Base-by-base conservation (phyloP, 2,329 filamentous ascomycete genomes). In the Botryotinia globosa region DNA sequence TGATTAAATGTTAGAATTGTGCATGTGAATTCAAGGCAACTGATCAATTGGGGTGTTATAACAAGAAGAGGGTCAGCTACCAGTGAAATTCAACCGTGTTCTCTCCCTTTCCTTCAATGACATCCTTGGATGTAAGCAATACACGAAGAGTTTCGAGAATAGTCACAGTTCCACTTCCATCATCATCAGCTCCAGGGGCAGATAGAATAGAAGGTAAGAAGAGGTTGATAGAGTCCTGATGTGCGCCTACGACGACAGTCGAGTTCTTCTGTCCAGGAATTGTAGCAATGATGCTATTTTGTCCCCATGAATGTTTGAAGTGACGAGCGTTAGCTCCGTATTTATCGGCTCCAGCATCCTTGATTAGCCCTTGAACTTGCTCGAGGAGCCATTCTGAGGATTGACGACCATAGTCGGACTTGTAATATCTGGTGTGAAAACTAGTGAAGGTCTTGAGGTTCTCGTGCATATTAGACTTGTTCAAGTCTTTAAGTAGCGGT, bases 81-180 rank as follows among this genome's bases (percentile, higher is more conserved):
- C 94, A 97, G 83, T 98, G 94, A 82, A 98, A 98, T 84, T 98
- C 95, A 77, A 99, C 86, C 0, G 94, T 97, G 83, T 98, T 98
- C 73, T 88, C 83, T 6, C 90, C 91, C 76, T 93, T 88, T 75
- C 94, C 94, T 68, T 87, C 83, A 54, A 90, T 83, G 74, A 97
- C 87, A 69, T 90, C 87, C 74, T 91, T 83, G n/a, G 91, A 91
- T 77, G 88, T 87, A 72, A 98, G 87, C 12, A 98, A 86, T 61
- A 93, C 91, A 51, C 94, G 89, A 80, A 99, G 88, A 4, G 94
- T 93, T 83, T 99, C 95, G 70, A 98, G 88, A 77, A 97, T 98
- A 16, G 95, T 98, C 32, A 98, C 94, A 2, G 94, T 96, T 73
- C 94, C 94, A 77, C 92, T 94, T 75, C 94, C 95, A 80, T 98